A percentile compares a stretch with the other conserved stretches of the same genome.
These are phyloP conservation scores for Uncinocarpus reesii DNA, from an alignment of 2,329 filamentous ascomycete genomes.

Conservation along the genomic window DNA sequence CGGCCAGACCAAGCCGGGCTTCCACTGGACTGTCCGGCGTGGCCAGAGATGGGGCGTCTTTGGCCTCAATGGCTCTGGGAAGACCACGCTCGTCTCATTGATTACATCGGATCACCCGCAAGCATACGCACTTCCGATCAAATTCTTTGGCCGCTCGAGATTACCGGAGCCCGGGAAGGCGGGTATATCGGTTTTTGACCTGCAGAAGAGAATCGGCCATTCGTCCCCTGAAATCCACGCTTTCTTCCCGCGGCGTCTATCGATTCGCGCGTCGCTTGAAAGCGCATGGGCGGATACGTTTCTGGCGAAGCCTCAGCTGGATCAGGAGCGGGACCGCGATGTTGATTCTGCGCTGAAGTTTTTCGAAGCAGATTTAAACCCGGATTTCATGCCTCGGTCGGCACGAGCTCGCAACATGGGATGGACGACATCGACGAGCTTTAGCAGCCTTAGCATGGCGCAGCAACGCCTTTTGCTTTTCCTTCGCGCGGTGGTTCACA, in stretches of 20 bases:
- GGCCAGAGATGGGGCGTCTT: conserved; percentile 89
- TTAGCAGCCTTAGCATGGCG: conserved; percentile 47
- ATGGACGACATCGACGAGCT: conserved; percentile 69
- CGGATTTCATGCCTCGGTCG: conserved; percentile 24
- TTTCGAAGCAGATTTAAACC: conserved; percentile 72
- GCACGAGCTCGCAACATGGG: conserved; percentile 17
- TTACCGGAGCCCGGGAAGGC: conserved; percentile 60
- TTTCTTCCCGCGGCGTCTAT: conserved; percentile 73
- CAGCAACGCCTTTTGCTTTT: conserved; percentile 75
- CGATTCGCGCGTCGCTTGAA: conserved; percentile 63
- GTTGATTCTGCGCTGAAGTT: conserved; percentile 62
- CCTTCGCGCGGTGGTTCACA: conserved; percentile 68
- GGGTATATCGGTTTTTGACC: conserved; percentile 82
- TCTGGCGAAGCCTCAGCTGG: conserved; percentile 56
- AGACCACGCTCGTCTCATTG: conserved; percentile 85
- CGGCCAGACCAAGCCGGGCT: conserved; percentile 44
- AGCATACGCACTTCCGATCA: conserved; percentile 78
- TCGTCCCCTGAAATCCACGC: conserved; percentile 89
- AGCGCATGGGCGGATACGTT: conserved; percentile 90
- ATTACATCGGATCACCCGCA: conserved; percentile 95
- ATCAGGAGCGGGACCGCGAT: conserved; percentile 44
- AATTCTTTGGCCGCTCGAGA: conserved; percentile 71
- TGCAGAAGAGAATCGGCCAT: conserved; percentile 82
- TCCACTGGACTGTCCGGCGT: conserved; percentile 72
- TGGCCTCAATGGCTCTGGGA: conserved; percentile 85